These are phyloP conservation scores for Castanea crenata DNA, from an alignment of 306 rosid genomes.

Conservation along the genomic window DNA sequence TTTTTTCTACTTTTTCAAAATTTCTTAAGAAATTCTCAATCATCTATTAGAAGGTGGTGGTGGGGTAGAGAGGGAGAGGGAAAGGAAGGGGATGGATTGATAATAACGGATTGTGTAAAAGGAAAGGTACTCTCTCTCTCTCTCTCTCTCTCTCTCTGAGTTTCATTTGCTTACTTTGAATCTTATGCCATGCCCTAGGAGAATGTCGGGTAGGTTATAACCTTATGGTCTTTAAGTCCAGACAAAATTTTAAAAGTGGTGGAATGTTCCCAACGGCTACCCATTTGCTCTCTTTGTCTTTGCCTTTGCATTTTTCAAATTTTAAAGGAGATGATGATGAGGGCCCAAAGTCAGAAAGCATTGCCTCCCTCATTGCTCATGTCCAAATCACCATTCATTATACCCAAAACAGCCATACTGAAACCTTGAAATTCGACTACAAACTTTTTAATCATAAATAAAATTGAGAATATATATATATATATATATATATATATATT, in stretches of 20 bases:
- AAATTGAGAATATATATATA: not conserved
- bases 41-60: slow-evolving; percentile 18
- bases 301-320: slow-evolving; percentile 22
- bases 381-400: slow-evolving; percentile 35
- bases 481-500: too few relatives aligned
- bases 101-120: slow-evolving; percentile 24
- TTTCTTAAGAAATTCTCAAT: not conserved
- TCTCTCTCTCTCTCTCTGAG: not conserved
- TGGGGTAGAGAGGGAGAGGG: slow-evolving; percentile 11
- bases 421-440: slow-evolving; percentile 24
- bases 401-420: slow-evolving; percentile 35
- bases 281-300: not conserved
- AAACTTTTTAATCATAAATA: not conserved
- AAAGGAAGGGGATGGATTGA: slow-evolving; percentile 23
- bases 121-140: slow-evolving; percentile 16
- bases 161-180: slow-evolving; percentile 39
- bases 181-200: slow-evolving; percentile 49
- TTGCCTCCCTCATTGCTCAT: slow-evolving; percentile 8
- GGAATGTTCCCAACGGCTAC: slow-evolving; percentile 71
- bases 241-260: slow-evolving; percentile 50
- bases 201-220: slow-evolving; percentile 23
- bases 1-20: not conserved
- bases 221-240: slow-evolving; percentile 14
- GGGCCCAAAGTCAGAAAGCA: slow-evolving; percentile 41
- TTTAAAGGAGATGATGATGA: slow-evolving; percentile 13